Conservation (phyloP, 352 stramenopile species). For the Phytophthora palmivora region DNA sequence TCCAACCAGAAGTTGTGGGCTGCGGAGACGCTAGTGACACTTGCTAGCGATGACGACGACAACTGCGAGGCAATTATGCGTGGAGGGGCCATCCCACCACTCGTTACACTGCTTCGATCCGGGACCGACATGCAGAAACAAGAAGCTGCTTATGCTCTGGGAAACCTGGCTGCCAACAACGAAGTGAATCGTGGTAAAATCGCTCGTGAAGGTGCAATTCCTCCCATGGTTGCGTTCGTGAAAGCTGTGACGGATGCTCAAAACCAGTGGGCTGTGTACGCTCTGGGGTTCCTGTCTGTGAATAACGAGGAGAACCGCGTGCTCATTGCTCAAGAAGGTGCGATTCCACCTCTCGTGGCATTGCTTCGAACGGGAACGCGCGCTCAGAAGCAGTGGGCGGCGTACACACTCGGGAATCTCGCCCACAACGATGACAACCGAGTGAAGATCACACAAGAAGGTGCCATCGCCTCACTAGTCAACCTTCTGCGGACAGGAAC, state of each 20-base stretch:
- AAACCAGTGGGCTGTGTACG: conserved; percentile 33
- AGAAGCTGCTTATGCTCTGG: conserved; percentile 26
- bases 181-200: conserved; percentile 14
- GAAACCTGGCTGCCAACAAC: conserved; percentile 25
- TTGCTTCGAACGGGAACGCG: conserved; percentile 11
- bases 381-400: conserved; percentile 29
- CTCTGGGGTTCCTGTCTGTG: conserved; percentile 17
- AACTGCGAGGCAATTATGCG: conserved; percentile 23
- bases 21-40: conserved; percentile 9
- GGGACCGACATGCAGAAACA: conserved; percentile 35
- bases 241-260: conserved; percentile 26
- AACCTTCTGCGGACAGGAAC: conserved; percentile 16
- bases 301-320: conserved; percentile 28
- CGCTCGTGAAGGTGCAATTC: conserved; percentile 26
- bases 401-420: conserved; percentile 27
- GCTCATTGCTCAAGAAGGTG: conserved; percentile 31
- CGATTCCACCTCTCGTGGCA: conserved; percentile 19
- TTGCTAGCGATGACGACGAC: conserved; percentile 26
- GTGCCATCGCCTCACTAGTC: conserved; percentile 17
- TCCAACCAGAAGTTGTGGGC: conserved; percentile 29
- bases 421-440: conserved; percentile 28
- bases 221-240: conserved; percentile 29
- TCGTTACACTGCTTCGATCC: conserved; percentile 21
- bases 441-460: conserved; percentile 18
- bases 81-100: conserved; percentile 20